Evolutionary conservation across 2,329 filamentous ascomycete genomes (phyloP).

Genomic region (Colletotrichum australisinense): DNA sequence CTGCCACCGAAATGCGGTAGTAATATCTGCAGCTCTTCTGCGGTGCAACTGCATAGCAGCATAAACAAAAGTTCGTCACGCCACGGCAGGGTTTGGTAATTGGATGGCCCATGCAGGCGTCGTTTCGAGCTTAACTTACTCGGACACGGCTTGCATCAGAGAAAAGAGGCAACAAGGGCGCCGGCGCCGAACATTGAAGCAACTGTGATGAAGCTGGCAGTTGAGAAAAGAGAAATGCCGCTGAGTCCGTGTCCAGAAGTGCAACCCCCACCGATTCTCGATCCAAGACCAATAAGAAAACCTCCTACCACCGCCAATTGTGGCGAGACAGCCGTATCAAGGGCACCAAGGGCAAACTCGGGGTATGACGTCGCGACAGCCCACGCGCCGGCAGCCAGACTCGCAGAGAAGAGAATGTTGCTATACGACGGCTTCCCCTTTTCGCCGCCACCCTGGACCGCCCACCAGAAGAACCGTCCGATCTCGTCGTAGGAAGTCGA

Average conservation of each 20-base stretch:
- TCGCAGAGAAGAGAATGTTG: conserved; percentile 63
- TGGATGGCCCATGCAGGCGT: too few relatives aligned
- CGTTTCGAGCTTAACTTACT: too few relatives aligned
- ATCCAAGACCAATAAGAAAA: conserved; percentile 67
- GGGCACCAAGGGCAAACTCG: conserved; percentile 39
- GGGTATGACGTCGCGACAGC: conserved; percentile 48
- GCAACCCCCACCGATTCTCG: conserved; percentile 73
- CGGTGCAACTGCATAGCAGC: too few relatives aligned
- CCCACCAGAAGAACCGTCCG: conserved; percentile 64
- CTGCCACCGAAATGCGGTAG: too few relatives aligned
- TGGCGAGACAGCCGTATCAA: conserved; percentile 47
- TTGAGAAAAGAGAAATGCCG: conserved; percentile 71
- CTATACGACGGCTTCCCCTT: conserved; percentile 48
- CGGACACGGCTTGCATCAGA: conserved; percentile 31
- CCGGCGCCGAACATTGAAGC: conserved; percentile 67
- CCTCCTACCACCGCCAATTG: conserved; percentile 63
- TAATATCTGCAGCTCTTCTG: too few relatives aligned
- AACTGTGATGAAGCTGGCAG: conserved; percentile 72
- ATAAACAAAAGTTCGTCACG: too few relatives aligned
- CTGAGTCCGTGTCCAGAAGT: conserved; percentile 78
- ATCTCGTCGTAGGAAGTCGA: conserved; percentile 72
- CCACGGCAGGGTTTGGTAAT: too few relatives aligned
- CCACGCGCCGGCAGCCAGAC: conserved; percentile 61
- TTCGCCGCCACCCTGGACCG: conserved; percentile 44
- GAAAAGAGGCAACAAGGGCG: conserved; percentile 37